phyloP scores from a whole-genome alignment of 768 basidiomycete genomes.

The Rhizopogon roseolus region DNA sequence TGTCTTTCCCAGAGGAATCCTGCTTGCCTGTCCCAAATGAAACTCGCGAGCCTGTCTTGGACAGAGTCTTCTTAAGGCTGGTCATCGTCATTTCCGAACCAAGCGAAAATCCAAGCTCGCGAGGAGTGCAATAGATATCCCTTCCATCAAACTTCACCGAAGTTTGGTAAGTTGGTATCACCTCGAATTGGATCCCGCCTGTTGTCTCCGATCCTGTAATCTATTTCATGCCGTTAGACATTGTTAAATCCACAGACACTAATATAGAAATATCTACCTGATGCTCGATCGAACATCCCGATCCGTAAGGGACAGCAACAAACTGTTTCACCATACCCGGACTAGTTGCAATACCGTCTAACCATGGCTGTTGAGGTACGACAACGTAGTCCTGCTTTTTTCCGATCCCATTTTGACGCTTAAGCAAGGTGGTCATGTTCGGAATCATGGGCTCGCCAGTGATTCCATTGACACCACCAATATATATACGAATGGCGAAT shows the following conservation, averaged over 20 bases:
- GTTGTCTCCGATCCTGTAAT: neutral
- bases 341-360: constrained; percentile 20
- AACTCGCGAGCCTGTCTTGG: no score
- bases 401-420: neutral
- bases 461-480: constrained; percentile 21
- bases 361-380: neutral
- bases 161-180: neutral
- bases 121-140: neutral
- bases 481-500: constrained; percentile 22
- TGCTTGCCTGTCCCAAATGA: no score
- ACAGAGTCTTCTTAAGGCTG: constrained; percentile 21
- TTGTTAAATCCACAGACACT: neutral
- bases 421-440: neutral
- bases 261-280: neutral
- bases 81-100: neutral
- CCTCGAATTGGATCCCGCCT: constrained; percentile 10
- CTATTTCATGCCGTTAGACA: neutral
- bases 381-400: constrained; percentile 22
- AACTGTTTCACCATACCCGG: constrained; percentile 11
- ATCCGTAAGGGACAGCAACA: constrained; percentile 21
- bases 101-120: neutral
- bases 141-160: neutral
- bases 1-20: constrained; percentile 41
- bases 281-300: constrained; percentile 6
- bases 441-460: no score